phyloP scores from a whole-genome alignment of 768 basidiomycete genomes.

The Collybiopsis luxurians region DNA sequence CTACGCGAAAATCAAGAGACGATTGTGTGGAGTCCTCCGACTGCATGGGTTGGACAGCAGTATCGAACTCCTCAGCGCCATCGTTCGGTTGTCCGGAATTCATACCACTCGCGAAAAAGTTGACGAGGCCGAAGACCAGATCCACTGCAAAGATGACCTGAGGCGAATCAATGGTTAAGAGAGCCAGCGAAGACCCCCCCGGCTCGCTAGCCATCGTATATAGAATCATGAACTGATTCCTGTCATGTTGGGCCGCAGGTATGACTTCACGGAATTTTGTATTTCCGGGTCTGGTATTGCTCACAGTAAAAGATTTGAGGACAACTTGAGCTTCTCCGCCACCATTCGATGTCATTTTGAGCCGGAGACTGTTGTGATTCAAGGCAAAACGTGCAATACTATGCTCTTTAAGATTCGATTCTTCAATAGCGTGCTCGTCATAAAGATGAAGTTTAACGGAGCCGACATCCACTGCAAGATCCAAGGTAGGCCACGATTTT shows the following conservation, averaged over 20 bases:
- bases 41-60: constrained; percentile 8
- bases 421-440: constrained; percentile 57
- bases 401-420: constrained; percentile 61
- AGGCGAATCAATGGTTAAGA: constrained; percentile 90
- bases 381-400: constrained; percentile 87
- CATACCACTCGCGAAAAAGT: constrained; percentile 73
- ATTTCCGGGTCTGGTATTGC: constrained; percentile 77
- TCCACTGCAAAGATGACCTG: constrained; percentile 90
- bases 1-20: constrained; percentile 67
- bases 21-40: constrained; percentile 15
- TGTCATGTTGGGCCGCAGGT: constrained; percentile 81
- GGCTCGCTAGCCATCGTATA: constrained; percentile 73
- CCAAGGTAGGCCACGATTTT: constrained; percentile 62
- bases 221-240: constrained; percentile 92
- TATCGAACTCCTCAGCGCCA: constrained; percentile 12
- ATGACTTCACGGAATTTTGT: constrained; percentile 94
- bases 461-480: constrained; percentile 68
- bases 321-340: constrained; percentile 86
- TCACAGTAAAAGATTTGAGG: constrained; percentile 89
- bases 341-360: constrained; percentile 81
- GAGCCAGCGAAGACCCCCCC: constrained; percentile 59
- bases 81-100: constrained; percentile 8
- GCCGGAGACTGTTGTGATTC: constrained; percentile 71
- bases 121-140: constrained; percentile 83
- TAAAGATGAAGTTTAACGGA: constrained; percentile 85